Base-by-base conservation (phyloP, 2,329 filamentous ascomycete genomes). In the Phialophora verrucosa region DNA sequence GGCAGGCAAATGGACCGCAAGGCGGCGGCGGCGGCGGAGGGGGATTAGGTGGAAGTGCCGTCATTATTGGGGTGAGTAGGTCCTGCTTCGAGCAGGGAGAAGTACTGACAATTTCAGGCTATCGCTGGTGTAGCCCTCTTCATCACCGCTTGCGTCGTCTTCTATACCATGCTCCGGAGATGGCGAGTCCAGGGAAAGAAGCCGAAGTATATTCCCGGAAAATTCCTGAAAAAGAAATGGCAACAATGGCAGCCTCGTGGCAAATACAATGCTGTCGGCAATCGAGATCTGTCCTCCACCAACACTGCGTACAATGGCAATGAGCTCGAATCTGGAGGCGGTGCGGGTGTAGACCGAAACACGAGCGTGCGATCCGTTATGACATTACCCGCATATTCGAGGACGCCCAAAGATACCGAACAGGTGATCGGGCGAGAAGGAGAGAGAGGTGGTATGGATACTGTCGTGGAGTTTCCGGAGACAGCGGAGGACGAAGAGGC, bases 301-400 rank as follows among this genome's bases (percentile, higher is more conserved):
- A 70, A 63, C 23, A 70, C 69, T 4, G 58, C 65, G 1, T 71
- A 71, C 63, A 68, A 66, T 50, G 60, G 65, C 27, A 66, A 62
- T 35, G 64, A 70, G 14, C 59, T 66, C 32, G 56, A 53, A 62
- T 23, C 29, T 8, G 57, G 65, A 27, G 68, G 64, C 42, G 73
- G 71, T 8, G 77, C 77, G 76, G 81, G 79, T 3, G 87, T 97
- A 12, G 91, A 94, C 75, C 87, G 94, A 35, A 90, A 94, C 73
- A 93, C 91, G 0, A 96, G 92, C 8, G 84, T 98, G 54, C 89
- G 94, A 63, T 96, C 92, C n/a, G 88, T 98, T 63, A 95, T 97
- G 85, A 98, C 95, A 0, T 81, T 99, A 2, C 95, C 95, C 0
- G 86, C 91, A 0, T 99, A 99, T 77, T 89, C 90, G 2, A 85